Evolutionary conservation across 2,329 filamentous ascomycete genomes (phyloP).

Genomic region (Cordyceps farinosa): DNA sequence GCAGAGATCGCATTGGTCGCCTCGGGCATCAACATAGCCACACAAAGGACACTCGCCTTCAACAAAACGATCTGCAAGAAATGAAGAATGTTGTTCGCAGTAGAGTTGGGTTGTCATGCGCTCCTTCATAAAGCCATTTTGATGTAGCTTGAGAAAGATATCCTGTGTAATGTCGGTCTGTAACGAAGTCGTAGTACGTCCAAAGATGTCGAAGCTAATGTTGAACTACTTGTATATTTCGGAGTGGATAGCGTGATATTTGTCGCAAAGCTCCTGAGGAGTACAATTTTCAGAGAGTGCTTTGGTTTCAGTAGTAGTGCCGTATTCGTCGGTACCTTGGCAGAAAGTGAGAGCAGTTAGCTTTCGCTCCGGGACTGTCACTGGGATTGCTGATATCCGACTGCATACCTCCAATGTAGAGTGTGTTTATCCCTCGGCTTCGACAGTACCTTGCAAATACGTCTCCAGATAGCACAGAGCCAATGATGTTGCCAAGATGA

Average conservation of each 20-base stretch:
- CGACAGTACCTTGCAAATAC: conserved; percentile 80
- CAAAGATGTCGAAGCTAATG: conserved; percentile 92
- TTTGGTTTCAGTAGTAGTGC: conserved; percentile 92
- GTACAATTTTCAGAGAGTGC: conserved; percentile 82
- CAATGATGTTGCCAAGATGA: conserved; percentile 84
- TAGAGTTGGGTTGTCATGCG: conserved; percentile 84
- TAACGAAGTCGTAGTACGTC: conserved; percentile 80
- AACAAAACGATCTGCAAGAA: conserved; percentile 82
- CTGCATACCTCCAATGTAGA: conserved; percentile 70
- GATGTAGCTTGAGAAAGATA: conserved; percentile 81
- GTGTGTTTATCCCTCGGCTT: conserved; percentile 71
- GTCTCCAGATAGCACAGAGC: conserved; percentile 82
- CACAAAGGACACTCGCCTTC: conserved; percentile 76
- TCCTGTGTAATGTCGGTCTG: conserved; percentile 92
- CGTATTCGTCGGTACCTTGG: conserved; percentile 70
- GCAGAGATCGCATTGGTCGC: conserved; percentile 73
- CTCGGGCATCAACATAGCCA: conserved; percentile 66
- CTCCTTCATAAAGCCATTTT: conserved; percentile 86
- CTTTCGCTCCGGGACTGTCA: too few relatives aligned
- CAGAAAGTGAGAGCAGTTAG: conserved; percentile 21
- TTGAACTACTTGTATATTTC: conserved; percentile 95
- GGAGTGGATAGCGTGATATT: conserved; percentile 86
- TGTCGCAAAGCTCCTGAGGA: conserved; percentile 80
- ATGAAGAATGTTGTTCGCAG: conserved; percentile 72
- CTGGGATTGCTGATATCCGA: too few relatives aligned